These are phyloP conservation scores for Rubus parviflorus DNA, from an alignment of 306 rosid species.

Conservation along the genomic window DNA sequence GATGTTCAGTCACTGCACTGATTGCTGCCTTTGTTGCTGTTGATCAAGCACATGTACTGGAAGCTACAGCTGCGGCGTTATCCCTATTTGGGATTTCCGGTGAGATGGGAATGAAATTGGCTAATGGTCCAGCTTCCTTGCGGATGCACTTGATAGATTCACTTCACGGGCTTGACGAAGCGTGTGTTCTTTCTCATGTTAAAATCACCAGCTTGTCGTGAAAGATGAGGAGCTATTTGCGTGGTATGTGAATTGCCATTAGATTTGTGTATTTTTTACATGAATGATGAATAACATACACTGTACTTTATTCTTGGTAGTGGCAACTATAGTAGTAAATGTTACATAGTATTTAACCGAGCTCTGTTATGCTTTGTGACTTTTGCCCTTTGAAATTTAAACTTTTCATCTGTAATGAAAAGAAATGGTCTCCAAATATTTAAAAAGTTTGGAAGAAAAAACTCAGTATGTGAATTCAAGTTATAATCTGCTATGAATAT, in stretches of 20 bases:
- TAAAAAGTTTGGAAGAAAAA: background rate
- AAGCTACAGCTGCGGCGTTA: constrained; percentile 62
- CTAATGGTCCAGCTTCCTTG: constrained; percentile 82
- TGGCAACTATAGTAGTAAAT: background rate
- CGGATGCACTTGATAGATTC: constrained; percentile 84
- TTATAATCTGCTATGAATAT: background rate
- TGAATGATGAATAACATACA: background rate
- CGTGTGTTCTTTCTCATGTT: constrained; percentile 55
- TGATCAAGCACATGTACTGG: constrained; percentile 61
- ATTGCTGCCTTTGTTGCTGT: constrained; percentile 84
- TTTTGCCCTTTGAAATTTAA: background rate
- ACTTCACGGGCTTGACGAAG: constrained; percentile 75
- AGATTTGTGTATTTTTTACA: background rate
- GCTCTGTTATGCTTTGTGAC: background rate
- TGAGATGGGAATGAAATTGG: constrained; percentile 76
- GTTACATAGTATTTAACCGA: background rate
- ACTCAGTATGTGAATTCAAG: background rate
- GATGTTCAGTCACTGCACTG: constrained; percentile 88
- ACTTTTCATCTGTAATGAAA: background rate
- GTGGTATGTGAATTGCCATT: constrained; percentile 22
- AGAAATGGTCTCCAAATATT: background rate
- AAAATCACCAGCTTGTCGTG: constrained; percentile 50
- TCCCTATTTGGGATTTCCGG: constrained; percentile 74
- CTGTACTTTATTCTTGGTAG: background rate
- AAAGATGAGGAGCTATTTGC: constrained; percentile 23